These are phyloP conservation scores for Fusarium algeriense DNA, from an alignment of 2,329 filamentous ascomycete genomes.

Conservation along the genomic window DNA sequence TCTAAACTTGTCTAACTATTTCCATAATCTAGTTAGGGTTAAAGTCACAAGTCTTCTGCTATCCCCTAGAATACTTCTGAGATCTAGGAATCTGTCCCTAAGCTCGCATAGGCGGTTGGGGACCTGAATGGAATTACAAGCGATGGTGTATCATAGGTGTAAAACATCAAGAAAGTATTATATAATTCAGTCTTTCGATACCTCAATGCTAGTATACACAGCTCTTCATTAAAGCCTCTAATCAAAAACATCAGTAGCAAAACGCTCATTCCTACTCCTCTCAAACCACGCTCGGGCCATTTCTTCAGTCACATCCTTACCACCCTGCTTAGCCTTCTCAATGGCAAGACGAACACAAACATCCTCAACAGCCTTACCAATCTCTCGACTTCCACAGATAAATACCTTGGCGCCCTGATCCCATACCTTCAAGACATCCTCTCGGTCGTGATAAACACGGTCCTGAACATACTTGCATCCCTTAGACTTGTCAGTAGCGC, in stretches of 20 bases:
- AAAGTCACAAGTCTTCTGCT: too few relatives aligned
- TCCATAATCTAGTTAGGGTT: too few relatives aligned
- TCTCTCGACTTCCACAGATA: conserved; percentile 71
- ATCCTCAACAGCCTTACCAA: conserved; percentile 62
- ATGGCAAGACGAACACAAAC: conserved; percentile 53
- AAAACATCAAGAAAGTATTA: not conserved
- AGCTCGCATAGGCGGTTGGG: too few relatives aligned
- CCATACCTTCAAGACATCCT: conserved; percentile 56
- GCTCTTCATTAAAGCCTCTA: conserved; percentile 42
- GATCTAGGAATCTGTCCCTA: too few relatives aligned
- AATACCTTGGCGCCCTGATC: conserved; percentile 66
- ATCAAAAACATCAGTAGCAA: conserved; percentile 72
- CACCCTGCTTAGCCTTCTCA: conserved; percentile 47
- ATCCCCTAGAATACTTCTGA: too few relatives aligned
- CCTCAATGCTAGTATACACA: too few relatives aligned
- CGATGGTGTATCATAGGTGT: not conserved
- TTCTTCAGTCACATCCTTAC: conserved; percentile 50
- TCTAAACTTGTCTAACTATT: too few relatives aligned
- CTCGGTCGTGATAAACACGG: conserved; percentile 53
- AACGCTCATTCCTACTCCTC: conserved; percentile 65
- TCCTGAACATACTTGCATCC: conserved; percentile 65
- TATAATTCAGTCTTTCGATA: not conserved
- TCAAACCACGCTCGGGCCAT: conserved; percentile 62
- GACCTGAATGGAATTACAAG: too few relatives aligned
- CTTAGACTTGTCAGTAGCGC: conserved; percentile 56